phyloP scores from a whole-genome alignment of 2,329 filamentous ascomycete species.

The Verticillium zaregamsianum region DNA sequence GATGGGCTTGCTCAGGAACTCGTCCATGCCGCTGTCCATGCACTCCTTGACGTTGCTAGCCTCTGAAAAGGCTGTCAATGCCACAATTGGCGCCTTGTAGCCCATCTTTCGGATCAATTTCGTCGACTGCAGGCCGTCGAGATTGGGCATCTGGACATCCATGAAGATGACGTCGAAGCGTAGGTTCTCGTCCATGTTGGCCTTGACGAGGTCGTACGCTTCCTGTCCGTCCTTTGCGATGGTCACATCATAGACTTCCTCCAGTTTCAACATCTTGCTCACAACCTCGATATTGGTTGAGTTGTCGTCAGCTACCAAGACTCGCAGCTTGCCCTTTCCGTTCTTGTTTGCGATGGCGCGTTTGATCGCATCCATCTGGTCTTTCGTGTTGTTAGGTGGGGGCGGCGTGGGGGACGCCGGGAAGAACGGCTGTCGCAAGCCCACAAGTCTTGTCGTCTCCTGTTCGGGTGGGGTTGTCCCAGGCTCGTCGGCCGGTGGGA shows the following conservation, averaged over 20 bases:
- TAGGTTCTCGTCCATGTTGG: constrained; percentile 68
- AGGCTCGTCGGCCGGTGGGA: constrained; percentile 18
- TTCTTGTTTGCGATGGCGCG: constrained; percentile 59
- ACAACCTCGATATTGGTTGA: constrained; percentile 55
- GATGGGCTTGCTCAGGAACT: constrained; percentile 76
- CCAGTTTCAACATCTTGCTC: constrained; percentile 65
- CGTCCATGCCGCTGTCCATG: constrained; percentile 88
- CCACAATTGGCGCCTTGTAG: constrained; percentile 84
- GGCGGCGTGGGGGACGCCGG: constrained; percentile 34
- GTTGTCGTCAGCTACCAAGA: constrained; percentile 77
- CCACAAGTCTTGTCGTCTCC: constrained; percentile 57
- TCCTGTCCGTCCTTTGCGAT: constrained; percentile 85
- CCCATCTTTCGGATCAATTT: constrained; percentile 81
- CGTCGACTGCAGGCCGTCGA: constrained; percentile 85
- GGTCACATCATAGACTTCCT: constrained; percentile 81
- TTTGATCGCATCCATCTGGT: constrained; percentile 63
- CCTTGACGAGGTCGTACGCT: constrained; percentile 80
- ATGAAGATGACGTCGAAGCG: constrained; percentile 89
- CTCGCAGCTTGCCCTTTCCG: constrained; percentile 61
- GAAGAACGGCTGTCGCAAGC: constrained; percentile 81
- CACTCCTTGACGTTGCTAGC: constrained; percentile 85
- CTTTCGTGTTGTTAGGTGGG: constrained; percentile 38
- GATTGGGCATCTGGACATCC: constrained; percentile 94
- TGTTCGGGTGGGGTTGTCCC: constrained; percentile 13
- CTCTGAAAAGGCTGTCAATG: constrained; percentile 84